phyloP scores from a whole-genome alignment of 805 yeast species.

The Metschnikowia similis region DNA sequence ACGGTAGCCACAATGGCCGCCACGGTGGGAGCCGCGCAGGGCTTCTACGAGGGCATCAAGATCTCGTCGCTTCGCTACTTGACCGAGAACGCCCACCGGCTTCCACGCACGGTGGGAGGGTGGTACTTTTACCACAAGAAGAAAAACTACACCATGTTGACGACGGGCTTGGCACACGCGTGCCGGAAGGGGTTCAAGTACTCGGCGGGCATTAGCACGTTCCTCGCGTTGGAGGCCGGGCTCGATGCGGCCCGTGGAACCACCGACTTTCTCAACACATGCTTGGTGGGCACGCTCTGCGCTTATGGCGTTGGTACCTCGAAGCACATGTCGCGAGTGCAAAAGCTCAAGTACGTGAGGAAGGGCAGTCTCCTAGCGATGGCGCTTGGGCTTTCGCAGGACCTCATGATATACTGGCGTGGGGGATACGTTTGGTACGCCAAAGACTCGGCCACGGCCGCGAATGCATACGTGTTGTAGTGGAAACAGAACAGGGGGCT shows the following conservation, averaged over 20 bases:
- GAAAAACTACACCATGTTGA: constrained; percentile 69
- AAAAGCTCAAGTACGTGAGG: constrained; percentile 38
- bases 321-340: constrained; percentile 41
- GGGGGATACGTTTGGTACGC: constrained; percentile 68
- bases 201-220: constrained; percentile 41
- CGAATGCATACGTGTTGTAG: not conserved
- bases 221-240: constrained; percentile 59
- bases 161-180: constrained; percentile 50
- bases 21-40: constrained; percentile 46
- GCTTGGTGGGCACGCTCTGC: constrained; percentile 48
- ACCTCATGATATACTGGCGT: constrained; percentile 49
- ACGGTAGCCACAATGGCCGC: constrained; percentile 35
- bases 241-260: constrained; percentile 49
- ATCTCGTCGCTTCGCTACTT: constrained; percentile 55
- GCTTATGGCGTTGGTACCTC: constrained; percentile 51
- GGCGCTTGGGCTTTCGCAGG: constrained; percentile 62
- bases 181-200: constrained; percentile 33
- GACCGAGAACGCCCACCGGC: constrained; percentile 77
- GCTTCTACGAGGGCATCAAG: constrained; percentile 58
- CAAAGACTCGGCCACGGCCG: not conserved
- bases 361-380: constrained; percentile 60
- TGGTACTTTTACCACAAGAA: constrained; percentile 88
- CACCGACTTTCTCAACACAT: constrained; percentile 60
- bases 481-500: not conserved
- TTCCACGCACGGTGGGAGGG: constrained; percentile 73